Conservation (phyloP, 2,329 filamentous ascomycete genomes). For the Verticillium longisporum region DNA sequence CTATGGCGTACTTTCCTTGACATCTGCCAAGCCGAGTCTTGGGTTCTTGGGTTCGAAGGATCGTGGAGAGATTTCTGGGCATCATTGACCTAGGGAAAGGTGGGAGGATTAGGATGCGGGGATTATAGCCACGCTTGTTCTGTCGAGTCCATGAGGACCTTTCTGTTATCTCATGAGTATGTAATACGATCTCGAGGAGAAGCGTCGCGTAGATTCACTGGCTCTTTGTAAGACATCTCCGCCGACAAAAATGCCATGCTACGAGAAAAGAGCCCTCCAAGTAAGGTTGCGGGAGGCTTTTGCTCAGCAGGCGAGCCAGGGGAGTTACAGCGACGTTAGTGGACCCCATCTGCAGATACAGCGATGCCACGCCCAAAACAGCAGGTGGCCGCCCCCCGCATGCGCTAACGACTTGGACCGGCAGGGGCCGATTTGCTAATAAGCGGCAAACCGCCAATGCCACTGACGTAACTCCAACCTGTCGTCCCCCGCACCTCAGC, state of each 20-base stretch:
- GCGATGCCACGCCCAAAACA: not conserved
- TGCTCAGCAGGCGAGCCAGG: not conserved
- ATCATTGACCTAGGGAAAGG: no score
- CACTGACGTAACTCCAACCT: not conserved
- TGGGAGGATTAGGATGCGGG: no score
- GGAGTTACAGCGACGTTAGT: not conserved
- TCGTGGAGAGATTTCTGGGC: not conserved
- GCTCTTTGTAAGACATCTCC: not conserved
- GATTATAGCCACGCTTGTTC: not conserved
- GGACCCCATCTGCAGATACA: not conserved
- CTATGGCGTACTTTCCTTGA: not conserved
- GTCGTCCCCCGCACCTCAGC: not conserved
- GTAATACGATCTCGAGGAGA: not conserved
- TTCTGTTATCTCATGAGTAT: not conserved
- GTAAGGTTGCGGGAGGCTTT: not conserved
- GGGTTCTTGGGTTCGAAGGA: not conserved
- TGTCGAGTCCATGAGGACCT: not conserved
- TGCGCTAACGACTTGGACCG: not conserved
- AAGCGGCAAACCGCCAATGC: not conserved
- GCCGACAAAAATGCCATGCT: not conserved
- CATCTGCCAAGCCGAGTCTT: not conserved
- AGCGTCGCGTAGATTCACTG: not conserved
- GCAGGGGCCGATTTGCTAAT: not conserved
- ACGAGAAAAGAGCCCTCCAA: not conserved
- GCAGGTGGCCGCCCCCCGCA: not conserved